These are phyloP conservation scores for Symbiodinium pilosum DNA, from an alignment of 73 alveolate species.

Conservation along the genomic window DNA sequence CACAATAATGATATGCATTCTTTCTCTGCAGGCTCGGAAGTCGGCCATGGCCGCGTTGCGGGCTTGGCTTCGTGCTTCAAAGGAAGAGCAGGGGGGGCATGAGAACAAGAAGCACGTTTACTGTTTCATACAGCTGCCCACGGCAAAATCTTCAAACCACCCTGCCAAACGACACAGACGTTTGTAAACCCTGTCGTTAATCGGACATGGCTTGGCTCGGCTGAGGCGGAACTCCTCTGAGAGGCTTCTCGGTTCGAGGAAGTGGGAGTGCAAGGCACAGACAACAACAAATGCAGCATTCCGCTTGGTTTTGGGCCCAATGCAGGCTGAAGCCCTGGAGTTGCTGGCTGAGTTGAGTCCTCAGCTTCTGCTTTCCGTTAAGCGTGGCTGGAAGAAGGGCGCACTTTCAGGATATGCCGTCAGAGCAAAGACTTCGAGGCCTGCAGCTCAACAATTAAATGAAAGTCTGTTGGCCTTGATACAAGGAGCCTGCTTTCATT, in stretches of 20 bases:
- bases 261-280: conserved; percentile 23
- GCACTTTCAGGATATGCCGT: neutral
- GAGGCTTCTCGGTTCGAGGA: neutral
- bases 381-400: neutral
- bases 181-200: neutral
- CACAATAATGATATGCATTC: too few relatives aligned
- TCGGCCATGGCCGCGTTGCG: neutral
- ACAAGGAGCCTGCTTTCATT: neutral
- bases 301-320: too few relatives aligned
- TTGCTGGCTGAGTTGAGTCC: neutral
- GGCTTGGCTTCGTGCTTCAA: too few relatives aligned
- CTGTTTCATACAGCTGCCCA: too few relatives aligned
- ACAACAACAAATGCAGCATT: neutral
- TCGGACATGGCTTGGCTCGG: neutral
- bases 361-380: neutral
- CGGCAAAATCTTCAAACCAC: too few relatives aligned
- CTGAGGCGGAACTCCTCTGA: conserved; percentile 6
- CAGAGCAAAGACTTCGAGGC: conserved; percentile 14
- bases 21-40: neutral
- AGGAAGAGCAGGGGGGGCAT: too few relatives aligned
- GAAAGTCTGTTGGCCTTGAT: neutral
- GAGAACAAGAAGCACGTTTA: too few relatives aligned
- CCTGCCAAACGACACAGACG: neutral
- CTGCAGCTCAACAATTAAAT: too few relatives aligned
- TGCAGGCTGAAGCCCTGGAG: neutral